phyloP scores from a whole-genome alignment of 2,329 filamentous ascomycete genomes.

The Phaeosphaeria sp. region DNA sequence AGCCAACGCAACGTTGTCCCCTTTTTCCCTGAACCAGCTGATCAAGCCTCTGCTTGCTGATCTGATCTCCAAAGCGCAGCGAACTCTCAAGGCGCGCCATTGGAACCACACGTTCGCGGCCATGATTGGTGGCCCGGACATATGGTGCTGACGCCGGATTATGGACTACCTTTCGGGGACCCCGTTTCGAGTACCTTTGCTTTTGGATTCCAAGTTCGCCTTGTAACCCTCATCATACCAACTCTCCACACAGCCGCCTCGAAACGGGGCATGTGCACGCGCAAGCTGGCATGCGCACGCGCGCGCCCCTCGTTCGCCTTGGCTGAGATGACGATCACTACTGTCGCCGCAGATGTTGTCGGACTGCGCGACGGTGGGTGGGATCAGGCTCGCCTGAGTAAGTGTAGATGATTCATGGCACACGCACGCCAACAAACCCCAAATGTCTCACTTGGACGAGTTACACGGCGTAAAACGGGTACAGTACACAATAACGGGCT shows the following conservation, averaged over 20 bases:
- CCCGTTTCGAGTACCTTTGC: constrained; percentile 1
- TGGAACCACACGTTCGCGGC: constrained; percentile 2
- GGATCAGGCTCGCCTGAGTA: neutral
- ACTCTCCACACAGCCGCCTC: neutral
- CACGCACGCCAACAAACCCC: neutral
- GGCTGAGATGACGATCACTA: neutral
- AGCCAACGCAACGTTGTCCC: neutral
- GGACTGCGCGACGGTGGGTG: neutral
- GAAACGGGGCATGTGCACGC: neutral
- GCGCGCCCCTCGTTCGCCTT: neutral
- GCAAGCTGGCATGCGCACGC: neutral
- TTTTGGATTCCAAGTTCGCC: neutral
- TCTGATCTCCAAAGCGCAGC: neutral
- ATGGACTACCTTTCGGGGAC: constrained; percentile 5
- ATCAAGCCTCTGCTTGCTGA: neutral
- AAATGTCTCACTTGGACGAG: neutral
- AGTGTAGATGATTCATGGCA: too few species aligned
- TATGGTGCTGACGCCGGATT: constrained; percentile 4
- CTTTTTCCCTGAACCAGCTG: neutral
- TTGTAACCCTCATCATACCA: neutral
- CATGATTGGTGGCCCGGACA: constrained; percentile 4
- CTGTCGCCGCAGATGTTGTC: neutral
- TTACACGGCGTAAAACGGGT: neutral
- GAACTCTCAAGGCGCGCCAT: neutral
- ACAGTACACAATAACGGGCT: neutral